Evolutionary conservation across 2,329 filamentous ascomycete species (phyloP).

Genomic region (Nemania abortiva): DNA sequence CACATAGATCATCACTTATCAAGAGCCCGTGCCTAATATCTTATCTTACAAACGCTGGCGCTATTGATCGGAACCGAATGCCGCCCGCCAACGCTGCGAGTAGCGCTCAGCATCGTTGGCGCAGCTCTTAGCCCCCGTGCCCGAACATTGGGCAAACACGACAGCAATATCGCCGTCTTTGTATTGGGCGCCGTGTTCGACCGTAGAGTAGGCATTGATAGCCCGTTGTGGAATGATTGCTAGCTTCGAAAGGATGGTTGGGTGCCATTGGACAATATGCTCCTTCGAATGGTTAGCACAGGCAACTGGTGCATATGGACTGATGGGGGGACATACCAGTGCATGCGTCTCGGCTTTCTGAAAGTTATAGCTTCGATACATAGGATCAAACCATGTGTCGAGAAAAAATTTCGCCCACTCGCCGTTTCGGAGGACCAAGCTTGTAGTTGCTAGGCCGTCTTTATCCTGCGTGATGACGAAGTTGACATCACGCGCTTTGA

Average conservation of each 20-base stretch:
- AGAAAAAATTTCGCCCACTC: constrained; percentile 94
- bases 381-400: constrained; percentile 95
- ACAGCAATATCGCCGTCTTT: constrained; percentile 88
- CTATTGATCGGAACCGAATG: constrained; percentile 50
- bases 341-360: constrained; percentile 94
- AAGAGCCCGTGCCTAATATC: not conserved
- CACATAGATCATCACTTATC: constrained; percentile 25
- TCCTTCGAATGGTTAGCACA: constrained; percentile 66
- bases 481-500: constrained; percentile 82
- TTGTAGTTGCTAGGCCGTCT: constrained; percentile 80
- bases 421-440: constrained; percentile 83
- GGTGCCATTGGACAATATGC: constrained; percentile 95
- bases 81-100: constrained; percentile 60
- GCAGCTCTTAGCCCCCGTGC: constrained; percentile 69
- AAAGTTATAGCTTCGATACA: constrained; percentile 95
- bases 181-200: constrained; percentile 72
- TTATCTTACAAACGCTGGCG: not conserved
- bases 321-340: constrained; percentile 68
- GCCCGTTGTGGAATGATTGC: constrained; percentile 88
- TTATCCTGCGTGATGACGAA: constrained; percentile 87
- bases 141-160: constrained; percentile 79
- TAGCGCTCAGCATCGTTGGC: constrained; percentile 74
- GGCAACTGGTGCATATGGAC: not conserved
- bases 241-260: constrained; percentile 90
- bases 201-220: constrained; percentile 81